phyloP scores from a whole-genome alignment of 345 rosid species.

The Heritiera fomes region DNA sequence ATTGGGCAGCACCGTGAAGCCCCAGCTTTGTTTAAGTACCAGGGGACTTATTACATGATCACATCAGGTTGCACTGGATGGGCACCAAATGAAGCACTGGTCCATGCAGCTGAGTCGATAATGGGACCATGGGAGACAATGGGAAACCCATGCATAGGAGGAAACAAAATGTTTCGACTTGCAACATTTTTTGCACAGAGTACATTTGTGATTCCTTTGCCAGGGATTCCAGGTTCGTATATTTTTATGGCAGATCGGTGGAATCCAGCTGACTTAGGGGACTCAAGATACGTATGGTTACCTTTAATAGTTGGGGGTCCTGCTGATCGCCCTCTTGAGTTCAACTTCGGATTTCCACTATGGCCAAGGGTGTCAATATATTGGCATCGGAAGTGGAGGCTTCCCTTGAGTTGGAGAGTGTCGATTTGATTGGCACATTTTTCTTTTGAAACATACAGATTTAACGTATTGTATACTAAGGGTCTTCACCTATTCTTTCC shows the following conservation, averaged over 20 bases:
- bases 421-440: slow-evolving; percentile 25
- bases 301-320: slow-evolving; percentile 79
- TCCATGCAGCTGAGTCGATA: slow-evolving; percentile 78
- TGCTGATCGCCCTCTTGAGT: slow-evolving; percentile 75
- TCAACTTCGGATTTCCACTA: slow-evolving; percentile 65
- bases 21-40: slow-evolving; percentile 82
- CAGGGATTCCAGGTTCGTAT: slow-evolving; percentile 64
- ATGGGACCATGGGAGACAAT: slow-evolving; percentile 97
- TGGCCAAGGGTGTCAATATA: slow-evolving; percentile 92
- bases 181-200: slow-evolving; percentile 88
- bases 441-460: neutral
- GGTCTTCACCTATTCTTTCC: slow-evolving; percentile 31
- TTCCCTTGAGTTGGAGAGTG: slow-evolving; percentile 49
- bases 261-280: slow-evolving; percentile 87
- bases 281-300: slow-evolving; percentile 87
- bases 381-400: slow-evolving; percentile 92
- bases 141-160: slow-evolving; percentile 88
- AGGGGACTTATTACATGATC: slow-evolving; percentile 82
- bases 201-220: slow-evolving; percentile 77
- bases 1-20: slow-evolving; percentile 85
- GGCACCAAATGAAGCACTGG: slow-evolving; percentile 94
- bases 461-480: slow-evolving; percentile 30
- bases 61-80: slow-evolving; percentile 94
- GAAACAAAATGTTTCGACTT: slow-evolving; percentile 65
- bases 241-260: slow-evolving; percentile 96